These are phyloP conservation scores for Paecilomyces sp. DNA, from an alignment of 2,329 filamentous ascomycete genomes.

Conservation along the genomic window DNA sequence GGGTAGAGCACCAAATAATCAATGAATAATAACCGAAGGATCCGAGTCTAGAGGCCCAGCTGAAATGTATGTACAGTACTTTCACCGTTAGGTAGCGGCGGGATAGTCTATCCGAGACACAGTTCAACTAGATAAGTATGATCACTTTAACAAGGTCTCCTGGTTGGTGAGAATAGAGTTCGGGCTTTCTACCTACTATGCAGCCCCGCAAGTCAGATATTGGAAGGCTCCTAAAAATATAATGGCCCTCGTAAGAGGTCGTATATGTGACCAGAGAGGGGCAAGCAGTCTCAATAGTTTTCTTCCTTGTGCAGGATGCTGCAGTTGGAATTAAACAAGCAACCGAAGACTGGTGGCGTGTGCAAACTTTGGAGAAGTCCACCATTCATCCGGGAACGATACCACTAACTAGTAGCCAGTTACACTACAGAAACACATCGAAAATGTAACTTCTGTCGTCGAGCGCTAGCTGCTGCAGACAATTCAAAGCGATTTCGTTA, in stretches of 20 bases:
- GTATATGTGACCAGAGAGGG: neutral
- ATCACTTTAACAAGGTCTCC: neutral
- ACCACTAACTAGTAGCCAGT: no score
- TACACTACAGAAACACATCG: no score
- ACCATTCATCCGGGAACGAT: neutral
- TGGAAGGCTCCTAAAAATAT: neutral
- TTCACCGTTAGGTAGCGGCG: neutral
- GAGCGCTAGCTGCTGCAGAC: no score
- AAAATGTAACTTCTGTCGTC: no score
- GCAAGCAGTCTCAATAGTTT: neutral
- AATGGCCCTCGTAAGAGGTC: neutral
- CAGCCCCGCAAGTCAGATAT: neutral
- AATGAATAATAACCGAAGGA: no score
- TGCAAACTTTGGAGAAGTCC: neutral
- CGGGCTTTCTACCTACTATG: neutral
- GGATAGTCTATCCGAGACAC: neutral
- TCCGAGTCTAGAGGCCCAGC: no score
- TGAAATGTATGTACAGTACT: no score
- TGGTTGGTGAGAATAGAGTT: neutral
- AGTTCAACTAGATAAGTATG: neutral
- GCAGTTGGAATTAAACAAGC: neutral
- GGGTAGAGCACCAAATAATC: no score
- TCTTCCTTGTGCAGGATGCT: neutral
- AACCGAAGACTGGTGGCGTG: neutral
- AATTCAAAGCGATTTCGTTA: no score